Base-by-base conservation (phyloP, 768 basidiomycete species). In the Leccinellum albellum region DNA sequence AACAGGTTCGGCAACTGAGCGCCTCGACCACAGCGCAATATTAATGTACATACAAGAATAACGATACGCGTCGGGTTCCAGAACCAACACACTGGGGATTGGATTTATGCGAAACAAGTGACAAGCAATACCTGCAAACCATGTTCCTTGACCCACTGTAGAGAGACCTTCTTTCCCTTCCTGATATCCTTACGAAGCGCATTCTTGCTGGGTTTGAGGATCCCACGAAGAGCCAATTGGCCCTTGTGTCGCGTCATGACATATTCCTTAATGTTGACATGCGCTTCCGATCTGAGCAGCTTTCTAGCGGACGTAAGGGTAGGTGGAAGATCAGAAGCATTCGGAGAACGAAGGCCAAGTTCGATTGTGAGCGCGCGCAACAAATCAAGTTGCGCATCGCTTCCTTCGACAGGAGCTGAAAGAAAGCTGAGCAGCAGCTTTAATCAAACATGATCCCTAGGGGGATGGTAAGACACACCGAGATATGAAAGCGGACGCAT, bases 291-390 rank as follows among this genome's bases (percentile, higher is more conserved):
- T 71, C 87, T 90, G 48, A 91, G 70, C 42, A 86, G 74, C 14
- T 80, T 80, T 61, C 82, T 85, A n/a, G 89, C 90, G 7, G 86
- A 77, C n/a, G 71, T 81, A 52, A 91, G 71, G 0, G 86, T 80
- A 29, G 69, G 68, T 3, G 89, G 89, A 3, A 89, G 74, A 24
- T 76, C 70, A 21, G 53, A 65, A 59, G 76, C 72, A 29, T 73
- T 74, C 0, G 77, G 76, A 15, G 75, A 75, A 64, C 59, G 70
- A 52, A 81, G 74, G n/a, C 89, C 89, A n/a, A 91, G 77, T 72
- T 91, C 90, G 58, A 91, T 76, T 61, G 89, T 84, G 57, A 91
- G 79, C 0, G 88, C 84, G 56, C 90, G 89, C 6, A 91, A 76
- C 37, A 91, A 75, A 6, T 79, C 76, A 33, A 91, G 80, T 37